These are phyloP conservation scores for Xylaria sp. DNA, from an alignment of 495 filamentous ascomycete species.

Conservation along the genomic window DNA sequence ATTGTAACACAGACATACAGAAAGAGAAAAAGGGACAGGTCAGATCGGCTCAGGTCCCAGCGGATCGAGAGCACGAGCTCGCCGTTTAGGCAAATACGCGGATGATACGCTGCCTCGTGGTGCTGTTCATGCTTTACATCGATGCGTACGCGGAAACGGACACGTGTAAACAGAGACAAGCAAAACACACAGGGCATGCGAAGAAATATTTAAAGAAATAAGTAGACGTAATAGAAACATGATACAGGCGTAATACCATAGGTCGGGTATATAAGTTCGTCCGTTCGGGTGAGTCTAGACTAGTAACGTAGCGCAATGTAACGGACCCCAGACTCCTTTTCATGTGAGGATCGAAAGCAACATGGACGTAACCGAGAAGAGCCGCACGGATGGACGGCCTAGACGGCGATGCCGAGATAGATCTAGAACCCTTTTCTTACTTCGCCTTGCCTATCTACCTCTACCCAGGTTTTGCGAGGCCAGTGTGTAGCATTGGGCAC, in stretches of 20 bases:
- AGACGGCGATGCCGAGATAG: neutral
- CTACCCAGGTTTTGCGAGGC: no score
- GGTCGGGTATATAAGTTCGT: neutral
- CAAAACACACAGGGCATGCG: neutral
- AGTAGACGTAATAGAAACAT: neutral
- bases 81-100: constrained; percentile 25
- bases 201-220: neutral
- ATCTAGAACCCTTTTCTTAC: neutral
- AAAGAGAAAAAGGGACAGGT: neutral
- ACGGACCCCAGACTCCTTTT: constrained; percentile 1
- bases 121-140: neutral
- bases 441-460: neutral
- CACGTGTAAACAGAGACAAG: neutral
- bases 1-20: neutral
- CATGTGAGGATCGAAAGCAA: neutral
- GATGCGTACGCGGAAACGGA: neutral
- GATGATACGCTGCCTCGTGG: constrained; percentile 17
- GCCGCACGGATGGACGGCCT: neutral
- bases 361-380: neutral
- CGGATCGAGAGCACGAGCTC: constrained; percentile 4
- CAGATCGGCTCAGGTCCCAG: neutral
- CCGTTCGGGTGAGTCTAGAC: neutral
- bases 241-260: neutral
- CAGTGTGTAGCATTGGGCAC: no score
- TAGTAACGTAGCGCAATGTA: neutral